Conservation (phyloP, 2,329 filamentous ascomycete genomes). For the Pestalotiopsis sp. region DNA sequence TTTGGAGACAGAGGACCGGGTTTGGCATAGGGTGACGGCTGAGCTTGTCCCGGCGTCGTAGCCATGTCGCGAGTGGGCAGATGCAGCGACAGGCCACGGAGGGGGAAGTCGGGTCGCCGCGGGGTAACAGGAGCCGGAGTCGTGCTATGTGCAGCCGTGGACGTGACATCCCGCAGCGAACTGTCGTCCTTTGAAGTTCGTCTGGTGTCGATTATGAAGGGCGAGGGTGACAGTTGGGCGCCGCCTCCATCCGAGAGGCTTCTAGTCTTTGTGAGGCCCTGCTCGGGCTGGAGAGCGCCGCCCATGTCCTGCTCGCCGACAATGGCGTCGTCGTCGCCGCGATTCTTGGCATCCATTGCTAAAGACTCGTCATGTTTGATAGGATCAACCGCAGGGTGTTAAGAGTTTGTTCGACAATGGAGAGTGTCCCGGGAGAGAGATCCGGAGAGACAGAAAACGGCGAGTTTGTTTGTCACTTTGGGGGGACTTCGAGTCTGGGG, state of each 20-base stretch:
- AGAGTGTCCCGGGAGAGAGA: background rate
- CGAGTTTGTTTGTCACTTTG: background rate
- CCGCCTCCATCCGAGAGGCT: constrained; percentile 67
- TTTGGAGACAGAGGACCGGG: constrained; percentile 81
- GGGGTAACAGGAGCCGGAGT: constrained; percentile 66
- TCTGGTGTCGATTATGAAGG: constrained; percentile 56
- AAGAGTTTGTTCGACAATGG: background rate
- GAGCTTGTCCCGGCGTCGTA: constrained; percentile 29
- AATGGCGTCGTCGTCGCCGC: constrained; percentile 8
- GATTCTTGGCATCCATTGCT: constrained; percentile 26
- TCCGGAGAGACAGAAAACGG: background rate
- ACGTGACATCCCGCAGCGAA: constrained; percentile 46
- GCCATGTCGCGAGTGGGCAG: constrained; percentile 60
- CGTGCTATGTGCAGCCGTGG: constrained; percentile 35
- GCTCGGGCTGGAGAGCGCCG: background rate
- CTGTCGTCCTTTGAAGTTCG: constrained; percentile 70
- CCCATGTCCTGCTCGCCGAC: background rate
- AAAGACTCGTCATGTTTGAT: constrained; percentile 27
- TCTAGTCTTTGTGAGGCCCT: constrained; percentile 53
- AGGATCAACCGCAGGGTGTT: background rate
- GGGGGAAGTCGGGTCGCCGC: constrained; percentile 65
- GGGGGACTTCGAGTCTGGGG: background rate
- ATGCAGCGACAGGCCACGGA: constrained; percentile 70
- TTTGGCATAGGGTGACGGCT: constrained; percentile 48
- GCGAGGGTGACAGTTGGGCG: constrained; percentile 62